Evolutionary conservation across 2,329 filamentous ascomycete species (phyloP).

Genomic region (Pyrenophora graminea): DNA sequence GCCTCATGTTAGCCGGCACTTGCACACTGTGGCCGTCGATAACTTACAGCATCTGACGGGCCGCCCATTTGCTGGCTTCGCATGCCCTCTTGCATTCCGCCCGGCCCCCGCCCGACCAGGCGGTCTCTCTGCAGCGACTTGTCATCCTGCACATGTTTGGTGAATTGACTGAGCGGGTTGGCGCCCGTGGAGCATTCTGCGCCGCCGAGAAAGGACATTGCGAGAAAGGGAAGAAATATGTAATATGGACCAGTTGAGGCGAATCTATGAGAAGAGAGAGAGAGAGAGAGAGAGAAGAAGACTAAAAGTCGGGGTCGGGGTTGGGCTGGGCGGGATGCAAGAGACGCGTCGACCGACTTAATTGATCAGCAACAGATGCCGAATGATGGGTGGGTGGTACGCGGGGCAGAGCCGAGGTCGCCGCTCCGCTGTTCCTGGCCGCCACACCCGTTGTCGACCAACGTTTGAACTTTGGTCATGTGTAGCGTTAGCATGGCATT

Average conservation of each 20-base stretch:
- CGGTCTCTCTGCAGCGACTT: slow-evolving; percentile 92
- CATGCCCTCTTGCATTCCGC: slow-evolving; percentile 74
- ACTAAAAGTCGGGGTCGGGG: background rate
- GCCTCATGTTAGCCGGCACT: slow-evolving; percentile 27
- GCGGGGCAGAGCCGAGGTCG: slow-evolving; percentile 25
- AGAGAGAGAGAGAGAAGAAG: background rate
- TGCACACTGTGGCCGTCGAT: background rate
- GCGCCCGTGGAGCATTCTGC: slow-evolving; percentile 95
- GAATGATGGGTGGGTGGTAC: slow-evolving; percentile 20
- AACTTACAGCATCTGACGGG: slow-evolving; percentile 64
- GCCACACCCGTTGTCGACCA: slow-evolving; percentile 1
- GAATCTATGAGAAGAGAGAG: too few species aligned
- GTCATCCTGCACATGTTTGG: slow-evolving; percentile 96
- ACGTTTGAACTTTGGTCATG: background rate
- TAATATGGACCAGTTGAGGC: too few species aligned
- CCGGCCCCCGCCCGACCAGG: slow-evolving; percentile 74
- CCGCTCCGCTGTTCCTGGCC: slow-evolving; percentile 2
- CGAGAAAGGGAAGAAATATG: slow-evolving; percentile 17
- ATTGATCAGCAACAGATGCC: slow-evolving; percentile 32
- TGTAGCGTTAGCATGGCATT: background rate
- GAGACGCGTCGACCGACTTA: slow-evolving; percentile 10
- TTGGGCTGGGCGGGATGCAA: slow-evolving; percentile 1
- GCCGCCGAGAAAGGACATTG: slow-evolving; percentile 94
- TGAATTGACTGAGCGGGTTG: slow-evolving; percentile 96
- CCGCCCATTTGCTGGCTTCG: slow-evolving; percentile 70